Evolutionary conservation across 2,329 filamentous ascomycete genomes (phyloP), one percentile per base, ranked within the genome.

Genomic region (Fusarium sarcochroum): DNA sequence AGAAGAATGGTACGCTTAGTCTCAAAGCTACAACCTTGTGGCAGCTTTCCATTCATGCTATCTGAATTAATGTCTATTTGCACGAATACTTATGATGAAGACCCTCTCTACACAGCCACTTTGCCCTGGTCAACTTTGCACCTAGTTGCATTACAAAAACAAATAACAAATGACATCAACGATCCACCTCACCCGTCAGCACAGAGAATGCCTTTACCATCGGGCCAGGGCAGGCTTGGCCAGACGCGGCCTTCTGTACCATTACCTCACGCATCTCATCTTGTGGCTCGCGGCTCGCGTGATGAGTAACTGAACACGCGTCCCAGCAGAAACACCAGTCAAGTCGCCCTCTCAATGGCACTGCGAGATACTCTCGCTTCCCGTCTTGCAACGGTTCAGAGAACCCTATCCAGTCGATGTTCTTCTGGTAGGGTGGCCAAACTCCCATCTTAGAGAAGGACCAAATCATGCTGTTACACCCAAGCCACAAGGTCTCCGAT

Each of bases 311-410:
- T 13, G 7, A 8, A 13, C 2, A 3, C 11, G 10, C 18, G 10
- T 11, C 2, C 10, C 10, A 4, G 10, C 9, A 13, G 37, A 40
- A 40, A 40, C 21, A 21, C 50, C 50, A 46, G 20, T 53, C 40
- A 1, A 53, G 40, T 17, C 18, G 6, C 13, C 50, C 50, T n/a
- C 40, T 20, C 1, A 46, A 10, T 4, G 50, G 40, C 6, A 53
- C 9, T 13, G 45, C 50, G 9, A 53, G 13, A 3, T 46, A 47
- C 20, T 35, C n/a, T 0, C 9, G 14, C 1, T 25, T 7, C 5
- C 11, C 3, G 6, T 37, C 30, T 0, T 0, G 3, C 4, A 20
- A 1, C 8, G 50, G 38, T 1, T 23, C 14, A 6, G 6, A 20
- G 0, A 35, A 13, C 7, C 20, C 17, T 11, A 46, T 13, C 27